Base-by-base conservation (phyloP, 2,329 filamentous ascomycete species). In the Rutstroemia sydowiana region DNA sequence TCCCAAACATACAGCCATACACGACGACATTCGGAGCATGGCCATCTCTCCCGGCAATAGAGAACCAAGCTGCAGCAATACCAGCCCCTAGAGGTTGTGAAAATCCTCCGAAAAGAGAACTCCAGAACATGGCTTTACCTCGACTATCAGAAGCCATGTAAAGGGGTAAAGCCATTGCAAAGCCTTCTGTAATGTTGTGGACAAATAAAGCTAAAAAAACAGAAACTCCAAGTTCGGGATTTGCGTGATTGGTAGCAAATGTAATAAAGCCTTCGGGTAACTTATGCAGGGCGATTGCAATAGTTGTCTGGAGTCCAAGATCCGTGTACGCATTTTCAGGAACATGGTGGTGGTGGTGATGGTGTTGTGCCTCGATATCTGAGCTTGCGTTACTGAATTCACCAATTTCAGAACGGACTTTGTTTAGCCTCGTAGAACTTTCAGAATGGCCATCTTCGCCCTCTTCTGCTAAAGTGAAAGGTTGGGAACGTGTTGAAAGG, bases 141-240 rank as follows among this genome's bases (percentile, higher is more conserved):
- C 90, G 85, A 53, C 84, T 92, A 56, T 85, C 79, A 30, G 96
- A 79, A 1, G 93, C 93, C 63, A 98, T 87, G 69, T 95, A 98
- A 0, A 98, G 75, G 0, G 93, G 93, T 0, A 98, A 73, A 0
- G 90, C 89, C 78, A 98, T 86, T 56, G 91, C 88, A 66, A 97
- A 97, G 1, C 93, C 93, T 71, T 98, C 93, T 26, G 89, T 91
- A 63, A 98, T 95, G 71, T 97, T 98, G 76, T 98, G 93, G 54
- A 98, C 92, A 66, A 95, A 95, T 7, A 98, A 78, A 0, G 93
- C 92, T 68, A 97, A 80, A 71, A 98, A 98, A 50, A 98, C 89
- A 48, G 88, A 87, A 69, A 95, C 82, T 18, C 93, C 93, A 0
- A 98, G 80, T 0, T 79, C 75, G 0, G 93, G 91, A 66, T 91